Evolutionary conservation across 2,329 filamentous ascomycete species (phyloP), one percentile per base, ranked within the genome.

Genomic region (Fusarium hainanense): DNA sequence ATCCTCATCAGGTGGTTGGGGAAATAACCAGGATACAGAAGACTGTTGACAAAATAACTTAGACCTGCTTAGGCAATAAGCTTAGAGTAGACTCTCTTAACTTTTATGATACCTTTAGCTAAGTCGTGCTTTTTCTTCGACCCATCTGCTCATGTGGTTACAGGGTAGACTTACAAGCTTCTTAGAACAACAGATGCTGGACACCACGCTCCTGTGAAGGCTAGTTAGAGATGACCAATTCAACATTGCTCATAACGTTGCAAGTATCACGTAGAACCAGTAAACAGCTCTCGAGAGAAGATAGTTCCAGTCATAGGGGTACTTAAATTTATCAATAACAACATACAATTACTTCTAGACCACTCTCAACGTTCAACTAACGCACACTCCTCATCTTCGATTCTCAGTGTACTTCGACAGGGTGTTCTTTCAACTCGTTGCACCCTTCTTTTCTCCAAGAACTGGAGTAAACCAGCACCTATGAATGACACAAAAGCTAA

Each of bases 1-100:
- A 5, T 28, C 1, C 0, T 28, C 2, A 7, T 13, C 2, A 14
- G 28, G 28, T 1, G 12, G 28, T 14, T 6, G 0, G 12, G 1
- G 4, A 30, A 14, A 30, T 14, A 14, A 11, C 12, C 6, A 14
- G 13, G 12, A 30, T 0, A 30, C 6, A 30, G 28, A 30, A 13
- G 2, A 14, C 6, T 30, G 3, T 3, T 30, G 7, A 14, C 12
- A 30, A 30, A 30, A 14, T 30, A 30, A 30, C 6, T 30, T 7
- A 14, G 28, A 3, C 28, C 14, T 30, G 12, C 12, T 14, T 30
- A 7, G 12, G 12, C 1, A 13, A 13, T 13, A 30, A 13, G 6
- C 28, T 30, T 30, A 7, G 0, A 6, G 12, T 30, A 30, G 12
- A 30, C 11, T 30, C 14, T 30, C 2, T 7, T 30, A 30, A 7